Evolutionary conservation across 441 rosid species (phyloP), one percentile per base, ranked within the genome.

Genomic region (Gossypium davidsonii): DNA sequence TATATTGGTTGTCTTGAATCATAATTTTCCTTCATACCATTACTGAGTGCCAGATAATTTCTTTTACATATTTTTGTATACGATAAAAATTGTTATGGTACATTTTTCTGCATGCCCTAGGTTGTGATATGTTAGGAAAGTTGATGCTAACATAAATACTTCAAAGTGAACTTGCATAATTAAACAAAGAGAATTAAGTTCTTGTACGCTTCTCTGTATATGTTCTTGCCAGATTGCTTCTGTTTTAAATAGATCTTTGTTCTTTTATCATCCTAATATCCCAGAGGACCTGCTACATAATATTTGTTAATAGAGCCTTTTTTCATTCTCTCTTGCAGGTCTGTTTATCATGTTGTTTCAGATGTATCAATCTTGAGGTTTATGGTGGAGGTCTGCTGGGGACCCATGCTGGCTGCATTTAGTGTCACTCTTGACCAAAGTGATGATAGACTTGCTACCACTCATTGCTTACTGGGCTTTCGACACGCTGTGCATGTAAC

Each of bases 331-430:
- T 82, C 56, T 80, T 81, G 81, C 85, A 93, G 99, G 86, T 87
- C 97, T 76, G 83, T 83, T 49, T 95, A 91, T 86, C 95, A 93
- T 79, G 83, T 79, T 69, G 91, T 95, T 59, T 86, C 93, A 18
- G 97, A 95, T 84, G 84, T 87, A 74, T 87, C 91, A 77, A 95
- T 95, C 75, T 79, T 95, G 87, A 89, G 99, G 85, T 95, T 91
- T 83, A 95, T 95, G 97, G 90, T 91, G 79, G 99, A 95, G 84
- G 99, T 88, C 81, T 93, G 94, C 82, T 95, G 99, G 98, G 99
- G 94, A 74, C 98, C 98, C 42, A 90, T 91, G 96, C 84, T 95
- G 81, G 99, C 99, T 58, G 97, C 99, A 73, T 93, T 95, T 81
- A 95, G 98, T 74, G 80, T 95, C 77, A 95, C 96, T 69, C 95